Evolutionary conservation across 306 rosid genomes (phyloP), one percentile per base, ranked within the genome.

Genomic region (Trifolium pratense): DNA sequence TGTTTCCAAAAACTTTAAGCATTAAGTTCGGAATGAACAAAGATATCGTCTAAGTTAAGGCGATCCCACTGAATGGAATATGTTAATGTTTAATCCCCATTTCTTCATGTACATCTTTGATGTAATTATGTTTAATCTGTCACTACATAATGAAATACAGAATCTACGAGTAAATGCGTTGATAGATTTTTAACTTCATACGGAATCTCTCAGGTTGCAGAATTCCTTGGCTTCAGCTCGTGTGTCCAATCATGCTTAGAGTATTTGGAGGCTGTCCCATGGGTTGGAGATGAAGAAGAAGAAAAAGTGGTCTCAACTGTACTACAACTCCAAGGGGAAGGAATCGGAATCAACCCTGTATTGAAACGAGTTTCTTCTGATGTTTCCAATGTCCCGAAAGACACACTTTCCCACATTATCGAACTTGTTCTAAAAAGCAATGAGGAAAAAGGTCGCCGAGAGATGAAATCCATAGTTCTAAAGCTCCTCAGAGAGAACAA

Each of bases 241-340:
- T 91, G 98, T 82, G 85, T 91, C 75, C 84, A 86, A 78, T 89
- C 97, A 71, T 91, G 97, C 81, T 84, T 94, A 79, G 92, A 91
- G 70, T 91, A 88, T 82, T 84, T 94, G 79, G 98, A 94, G 81
- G 97, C 98, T 66, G 96, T 84, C 68, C 98, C 98, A 0, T 94
- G 98, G 97, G 91, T 91, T 61, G 98, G 98, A 52, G 96, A 94
- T 18, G 98, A 93, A 66, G 96, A 88, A 75, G 97, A 93, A 88
- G 98, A 89, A 79, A 93, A 88, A 77, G 98, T 94, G 25, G 83
- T 94, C 68, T 87, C 96, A 2, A 89, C 92, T 9, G 88, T 91
- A 40, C 82, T 85, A 31, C 82, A 85, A 77, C 98, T 94, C 65
- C 98, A 88, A 81, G 87, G 85, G 17, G 96, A 89, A 79, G 96